Evolutionary conservation across 1,139 yeast species (phyloP).

Genomic region (Candida tetrigidarum): DNA sequence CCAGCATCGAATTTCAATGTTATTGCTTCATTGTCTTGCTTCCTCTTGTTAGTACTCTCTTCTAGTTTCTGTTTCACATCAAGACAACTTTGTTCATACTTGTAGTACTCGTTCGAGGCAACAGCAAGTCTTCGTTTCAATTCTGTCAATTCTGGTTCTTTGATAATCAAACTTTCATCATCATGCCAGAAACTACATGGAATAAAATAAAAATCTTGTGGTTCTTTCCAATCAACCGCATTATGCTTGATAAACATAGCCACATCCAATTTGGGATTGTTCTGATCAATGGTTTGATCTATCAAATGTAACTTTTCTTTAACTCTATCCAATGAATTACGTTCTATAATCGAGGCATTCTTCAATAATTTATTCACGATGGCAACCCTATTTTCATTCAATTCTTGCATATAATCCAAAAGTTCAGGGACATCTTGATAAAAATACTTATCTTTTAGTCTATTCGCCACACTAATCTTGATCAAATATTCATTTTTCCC

Average conservation of each 20-base stretch:
- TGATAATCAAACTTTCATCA: slow-evolving; percentile 75
- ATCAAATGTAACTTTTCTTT: slow-evolving; percentile 57
- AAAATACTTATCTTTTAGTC: slow-evolving; percentile 89
- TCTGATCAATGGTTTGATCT: slow-evolving; percentile 65
- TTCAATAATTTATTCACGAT: slow-evolving; percentile 72
- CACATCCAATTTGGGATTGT: slow-evolving; percentile 75
- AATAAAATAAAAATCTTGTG: slow-evolving; percentile 78
- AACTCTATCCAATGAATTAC: slow-evolving; percentile 55
- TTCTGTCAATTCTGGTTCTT: slow-evolving; percentile 65
- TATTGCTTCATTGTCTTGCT: slow-evolving; percentile 31
- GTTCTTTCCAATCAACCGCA: slow-evolving; percentile 75
- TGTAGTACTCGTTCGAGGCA: slow-evolving; percentile 50
- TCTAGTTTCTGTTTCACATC: slow-evolving; percentile 55
- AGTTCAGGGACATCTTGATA: slow-evolving; percentile 95
- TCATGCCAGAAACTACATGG: slow-evolving; percentile 98
- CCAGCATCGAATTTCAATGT: slow-evolving; percentile 58
- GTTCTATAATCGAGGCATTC: slow-evolving; percentile 68
- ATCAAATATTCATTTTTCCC: slow-evolving; percentile 84
- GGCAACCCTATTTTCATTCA: slow-evolving; percentile 79
- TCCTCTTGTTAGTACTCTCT: slow-evolving; percentile 44
- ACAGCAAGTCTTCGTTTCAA: slow-evolving; percentile 63
- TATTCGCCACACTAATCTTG: slow-evolving; percentile 80
- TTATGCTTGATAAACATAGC: slow-evolving; percentile 96
- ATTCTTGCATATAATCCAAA: slow-evolving; percentile 82
- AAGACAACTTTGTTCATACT: slow-evolving; percentile 46